A percentile compares a stretch with the other conserved stretches of the same genome.
Evolutionary conservation across 225 moss, liverwort and hornwort genomes (phyloP).

Genomic region (Pseudisothecium myosuroides): DNA sequence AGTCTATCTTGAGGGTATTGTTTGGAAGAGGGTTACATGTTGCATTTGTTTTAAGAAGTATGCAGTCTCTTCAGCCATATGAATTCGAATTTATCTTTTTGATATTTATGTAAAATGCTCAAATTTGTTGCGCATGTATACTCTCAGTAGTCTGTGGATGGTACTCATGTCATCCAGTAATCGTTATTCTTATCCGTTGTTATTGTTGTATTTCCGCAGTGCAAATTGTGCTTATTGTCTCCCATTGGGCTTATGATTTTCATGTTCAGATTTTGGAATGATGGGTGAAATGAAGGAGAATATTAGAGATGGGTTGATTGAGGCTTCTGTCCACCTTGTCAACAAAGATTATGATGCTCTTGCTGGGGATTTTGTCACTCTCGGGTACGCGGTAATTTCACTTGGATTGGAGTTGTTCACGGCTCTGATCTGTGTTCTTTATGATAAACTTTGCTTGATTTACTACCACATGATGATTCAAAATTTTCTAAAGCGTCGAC

Average conservation of each 20-base stretch:
- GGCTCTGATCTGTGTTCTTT: not conserved
- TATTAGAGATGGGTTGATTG: constrained; percentile 68
- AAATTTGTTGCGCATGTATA: not conserved
- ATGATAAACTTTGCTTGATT: not conserved
- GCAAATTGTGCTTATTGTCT: not conserved
- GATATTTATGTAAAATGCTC: not conserved
- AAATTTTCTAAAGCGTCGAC: not conserved
- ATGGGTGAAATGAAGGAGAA: constrained; percentile 96
- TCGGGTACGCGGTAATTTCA: constrained; percentile 41
- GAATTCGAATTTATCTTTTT: not conserved
- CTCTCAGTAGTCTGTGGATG: not conserved
- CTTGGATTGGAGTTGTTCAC: not conserved
- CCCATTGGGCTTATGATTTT: not conserved
- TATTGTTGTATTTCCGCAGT: not conserved
- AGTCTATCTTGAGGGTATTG: not conserved
- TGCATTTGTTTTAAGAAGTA: not conserved
- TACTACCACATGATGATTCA: not conserved
- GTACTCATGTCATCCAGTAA: not conserved
- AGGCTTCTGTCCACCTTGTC: constrained; percentile 89
- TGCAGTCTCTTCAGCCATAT: not conserved
- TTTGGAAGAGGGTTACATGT: not conserved
- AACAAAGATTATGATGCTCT: constrained; percentile 83
- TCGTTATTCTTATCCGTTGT: not conserved
- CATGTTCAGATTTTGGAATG: constrained; percentile 90
- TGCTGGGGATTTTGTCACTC: constrained; percentile 91